A percentile compares a stretch with the other conserved stretches of the same genome.
Evolutionary conservation across 257 asterid genomes (phyloP).

Genomic region (Dorcoceras hygrometricum): DNA sequence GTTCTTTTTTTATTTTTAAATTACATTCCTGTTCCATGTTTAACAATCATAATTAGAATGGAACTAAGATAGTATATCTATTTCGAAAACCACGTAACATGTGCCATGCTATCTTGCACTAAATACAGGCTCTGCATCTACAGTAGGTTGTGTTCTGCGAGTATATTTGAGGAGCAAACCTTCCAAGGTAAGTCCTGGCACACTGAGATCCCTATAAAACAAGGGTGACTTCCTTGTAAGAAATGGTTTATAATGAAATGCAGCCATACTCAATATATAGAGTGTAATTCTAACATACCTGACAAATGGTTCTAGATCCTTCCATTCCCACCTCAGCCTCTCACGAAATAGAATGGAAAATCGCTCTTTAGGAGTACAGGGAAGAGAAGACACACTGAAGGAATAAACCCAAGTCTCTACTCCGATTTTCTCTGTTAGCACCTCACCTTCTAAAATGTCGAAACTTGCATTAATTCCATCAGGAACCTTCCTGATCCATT

Average conservation of each 20-base stretch:
- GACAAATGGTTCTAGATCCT: conserved; percentile 78
- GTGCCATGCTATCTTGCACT: conserved; percentile 55
- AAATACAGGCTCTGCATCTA: conserved; percentile 72
- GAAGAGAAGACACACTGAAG: conserved; percentile 68
- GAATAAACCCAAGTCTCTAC: conserved; percentile 61
- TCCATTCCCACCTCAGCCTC: conserved; percentile 86
- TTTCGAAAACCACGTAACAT: not conserved
- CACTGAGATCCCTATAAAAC: conserved; percentile 67
- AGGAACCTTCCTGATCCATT: conserved; percentile 70
- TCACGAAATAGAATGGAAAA: conserved; percentile 56
- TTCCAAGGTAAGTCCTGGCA: conserved; percentile 88
- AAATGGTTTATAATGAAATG: not conserved
- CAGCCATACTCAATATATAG: not conserved
- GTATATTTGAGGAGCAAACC: conserved; percentile 89
- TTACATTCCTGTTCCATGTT: too few relatives aligned
- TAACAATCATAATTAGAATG: not conserved
- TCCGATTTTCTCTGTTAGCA: conserved; percentile 70
- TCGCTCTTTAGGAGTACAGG: conserved; percentile 74
- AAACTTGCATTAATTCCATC: conserved; percentile 53
- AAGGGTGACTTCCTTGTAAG: conserved; percentile 10
- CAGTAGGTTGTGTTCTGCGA: conserved; percentile 66
- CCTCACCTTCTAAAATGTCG: conserved; percentile 89
- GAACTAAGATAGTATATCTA: conserved; percentile 5
- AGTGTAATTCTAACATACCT: conserved; percentile 42
- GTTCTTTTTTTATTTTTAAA: too few relatives aligned